These are phyloP conservation scores for Penicillium sp. DNA, from an alignment of 2,329 filamentous ascomycete species.

Conservation along the genomic window DNA sequence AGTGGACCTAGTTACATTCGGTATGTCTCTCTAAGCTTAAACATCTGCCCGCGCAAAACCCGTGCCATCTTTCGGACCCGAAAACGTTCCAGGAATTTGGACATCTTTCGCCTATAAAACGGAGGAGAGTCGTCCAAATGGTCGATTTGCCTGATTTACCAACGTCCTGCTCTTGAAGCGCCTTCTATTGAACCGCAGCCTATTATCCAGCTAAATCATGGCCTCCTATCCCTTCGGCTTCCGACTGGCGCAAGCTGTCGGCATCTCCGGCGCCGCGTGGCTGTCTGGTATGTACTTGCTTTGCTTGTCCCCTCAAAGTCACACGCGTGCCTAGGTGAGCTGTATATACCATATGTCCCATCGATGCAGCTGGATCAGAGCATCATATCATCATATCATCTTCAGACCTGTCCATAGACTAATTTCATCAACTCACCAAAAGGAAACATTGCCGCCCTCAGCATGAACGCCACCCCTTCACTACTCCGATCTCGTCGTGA, in stretches of 20 bases:
- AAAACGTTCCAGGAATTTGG: not conserved
- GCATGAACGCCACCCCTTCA: conserved; percentile 30
- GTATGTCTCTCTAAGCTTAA: not conserved
- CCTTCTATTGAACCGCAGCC: not conserved
- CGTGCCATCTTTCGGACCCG: not conserved
- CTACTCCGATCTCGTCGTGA: conserved; percentile 28
- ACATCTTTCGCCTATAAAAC: not conserved
- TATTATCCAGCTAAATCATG: conserved; percentile 20
- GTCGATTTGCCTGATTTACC: not conserved
- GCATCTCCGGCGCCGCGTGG: conserved; percentile 37
- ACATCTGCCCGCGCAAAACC: not conserved
- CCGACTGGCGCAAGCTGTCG: conserved; percentile 34
- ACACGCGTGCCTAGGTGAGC: not conserved
- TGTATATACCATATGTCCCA: not conserved
- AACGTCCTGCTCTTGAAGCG: not conserved
- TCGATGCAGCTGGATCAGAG: not conserved
- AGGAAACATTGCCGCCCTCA: conserved; percentile 37
- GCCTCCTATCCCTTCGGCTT: conserved; percentile 26
- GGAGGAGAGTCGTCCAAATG: not conserved
- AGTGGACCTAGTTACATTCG: not conserved
- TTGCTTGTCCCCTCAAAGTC: not conserved
- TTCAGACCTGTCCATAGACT: not conserved
- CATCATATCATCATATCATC: no score
- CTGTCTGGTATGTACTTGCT: conserved; percentile 31
- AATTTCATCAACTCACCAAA: not conserved